A percentile compares a stretch with the other conserved stretches of the same genome.
Conservation (phyloP, 768 basidiomycete species). For the Russula griseocarnosa region DNA sequence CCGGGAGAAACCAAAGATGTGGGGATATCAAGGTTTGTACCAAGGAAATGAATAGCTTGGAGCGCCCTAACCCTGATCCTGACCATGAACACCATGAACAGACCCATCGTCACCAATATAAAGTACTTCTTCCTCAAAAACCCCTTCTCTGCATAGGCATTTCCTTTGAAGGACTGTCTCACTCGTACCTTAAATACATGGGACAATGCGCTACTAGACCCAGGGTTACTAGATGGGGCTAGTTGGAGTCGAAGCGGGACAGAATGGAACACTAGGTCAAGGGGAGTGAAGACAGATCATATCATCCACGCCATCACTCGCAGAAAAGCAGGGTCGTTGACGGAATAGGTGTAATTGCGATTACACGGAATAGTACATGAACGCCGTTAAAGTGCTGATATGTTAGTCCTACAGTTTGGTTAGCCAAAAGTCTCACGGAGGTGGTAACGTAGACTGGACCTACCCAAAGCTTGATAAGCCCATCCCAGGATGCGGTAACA, state of each 20-base stretch:
- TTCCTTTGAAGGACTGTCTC: not conserved
- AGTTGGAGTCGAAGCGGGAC: not conserved
- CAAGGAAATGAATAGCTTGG: not conserved
- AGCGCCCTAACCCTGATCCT: not conserved
- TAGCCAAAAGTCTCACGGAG: constrained; percentile 10
- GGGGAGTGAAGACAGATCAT: not conserved
- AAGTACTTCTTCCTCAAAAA: no score
- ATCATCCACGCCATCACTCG: not conserved
- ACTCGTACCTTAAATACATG: not conserved
- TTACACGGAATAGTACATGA: constrained; percentile 12
- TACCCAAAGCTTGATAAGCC: constrained; percentile 96
- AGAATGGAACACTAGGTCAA: not conserved
- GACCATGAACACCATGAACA: no score
- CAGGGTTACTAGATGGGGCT: not conserved
- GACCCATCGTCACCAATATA: no score
- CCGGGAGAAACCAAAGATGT: not conserved
- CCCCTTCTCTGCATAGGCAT: not conserved
- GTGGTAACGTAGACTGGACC: constrained; percentile 32
- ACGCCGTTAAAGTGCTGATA: not conserved
- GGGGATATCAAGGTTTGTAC: not conserved
- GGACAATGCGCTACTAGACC: no score
- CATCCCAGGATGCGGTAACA: constrained; percentile 96
- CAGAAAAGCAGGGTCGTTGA: not conserved
- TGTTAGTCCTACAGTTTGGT: constrained; percentile 23
- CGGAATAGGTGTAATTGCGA: not conserved